These are phyloP conservation scores for Panicum hallii DNA, from an alignment of 202 grass and related monocot genomes.

Conservation along the genomic window DNA sequence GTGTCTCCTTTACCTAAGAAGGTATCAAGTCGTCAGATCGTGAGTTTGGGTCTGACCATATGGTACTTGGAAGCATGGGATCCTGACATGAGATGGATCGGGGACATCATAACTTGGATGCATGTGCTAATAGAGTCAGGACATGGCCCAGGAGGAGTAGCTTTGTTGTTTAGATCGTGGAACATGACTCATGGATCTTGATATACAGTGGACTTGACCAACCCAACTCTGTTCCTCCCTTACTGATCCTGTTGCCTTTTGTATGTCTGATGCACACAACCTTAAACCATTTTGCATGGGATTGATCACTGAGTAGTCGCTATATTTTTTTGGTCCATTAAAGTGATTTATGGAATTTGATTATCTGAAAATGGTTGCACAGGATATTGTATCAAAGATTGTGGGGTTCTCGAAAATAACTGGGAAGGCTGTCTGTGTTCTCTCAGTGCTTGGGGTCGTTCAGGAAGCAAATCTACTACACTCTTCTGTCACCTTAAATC, in stretches of 20 bases:
- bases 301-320: not conserved
- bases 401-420: slow-evolving; percentile 39
- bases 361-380: slow-evolving; percentile 23
- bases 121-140: not conserved
- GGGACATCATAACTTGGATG: not conserved
- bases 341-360: slow-evolving; percentile 18
- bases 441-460: slow-evolving; percentile 52
- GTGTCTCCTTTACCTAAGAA: not conserved
- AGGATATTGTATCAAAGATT: slow-evolving; percentile 61
- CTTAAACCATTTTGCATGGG: not conserved
- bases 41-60: not conserved
- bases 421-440: slow-evolving; percentile 50
- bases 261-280: not conserved
- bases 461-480: slow-evolving; percentile 54
- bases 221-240: not conserved
- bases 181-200: not conserved
- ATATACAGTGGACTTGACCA: not conserved
- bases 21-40: not conserved
- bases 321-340: not conserved
- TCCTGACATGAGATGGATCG: not conserved
- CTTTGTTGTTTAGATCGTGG: not conserved
- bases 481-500: slow-evolving; percentile 49
- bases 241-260: slow-evolving; percentile 21
- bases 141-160: not conserved
- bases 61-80: not conserved